phyloP scores from a whole-genome alignment of 2,329 filamentous ascomycete genomes.

The Alternaria sp. region DNA sequence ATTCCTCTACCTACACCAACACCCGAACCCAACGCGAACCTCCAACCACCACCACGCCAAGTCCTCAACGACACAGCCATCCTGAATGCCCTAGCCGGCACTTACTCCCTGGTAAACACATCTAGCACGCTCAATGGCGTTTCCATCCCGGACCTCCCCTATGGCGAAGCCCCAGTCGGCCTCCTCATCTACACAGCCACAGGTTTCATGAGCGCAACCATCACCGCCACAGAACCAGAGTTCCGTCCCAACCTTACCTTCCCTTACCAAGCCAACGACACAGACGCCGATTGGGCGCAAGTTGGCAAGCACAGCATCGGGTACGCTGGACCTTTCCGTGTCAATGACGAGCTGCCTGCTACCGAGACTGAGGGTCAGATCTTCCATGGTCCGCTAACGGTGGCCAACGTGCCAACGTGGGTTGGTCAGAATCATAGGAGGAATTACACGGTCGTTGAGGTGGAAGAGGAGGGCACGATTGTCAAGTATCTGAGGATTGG shows the following conservation, averaged over 20 bases:
- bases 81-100: constrained; percentile 31
- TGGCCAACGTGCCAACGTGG: constrained; percentile 39
- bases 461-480: constrained; percentile 15
- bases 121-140: constrained; percentile 29
- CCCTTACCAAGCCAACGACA: constrained; percentile 29
- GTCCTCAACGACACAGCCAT: constrained; percentile 11
- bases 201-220: constrained; percentile 40
- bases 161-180: constrained; percentile 34
- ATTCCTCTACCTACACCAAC: neutral
- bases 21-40: neutral
- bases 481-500: constrained; percentile 32
- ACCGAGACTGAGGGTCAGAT: constrained; percentile 32
- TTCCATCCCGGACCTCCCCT: constrained; percentile 32
- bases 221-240: constrained; percentile 34
- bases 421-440: constrained; percentile 27
- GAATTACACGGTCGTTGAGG: constrained; percentile 35
- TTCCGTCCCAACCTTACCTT: constrained; percentile 34
- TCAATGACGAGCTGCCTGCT: constrained; percentile 26
- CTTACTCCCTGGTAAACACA: constrained; percentile 37
- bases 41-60: neutral
- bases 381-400: constrained; percentile 37
- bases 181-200: constrained; percentile 36
- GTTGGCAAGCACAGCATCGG: constrained; percentile 40
- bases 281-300: constrained; percentile 39
- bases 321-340: constrained; percentile 34